Evolutionary conservation across 768 basidiomycete genomes (phyloP), one percentile per base, ranked within the genome.

Genomic region (Thelephora ganbajun): DNA sequence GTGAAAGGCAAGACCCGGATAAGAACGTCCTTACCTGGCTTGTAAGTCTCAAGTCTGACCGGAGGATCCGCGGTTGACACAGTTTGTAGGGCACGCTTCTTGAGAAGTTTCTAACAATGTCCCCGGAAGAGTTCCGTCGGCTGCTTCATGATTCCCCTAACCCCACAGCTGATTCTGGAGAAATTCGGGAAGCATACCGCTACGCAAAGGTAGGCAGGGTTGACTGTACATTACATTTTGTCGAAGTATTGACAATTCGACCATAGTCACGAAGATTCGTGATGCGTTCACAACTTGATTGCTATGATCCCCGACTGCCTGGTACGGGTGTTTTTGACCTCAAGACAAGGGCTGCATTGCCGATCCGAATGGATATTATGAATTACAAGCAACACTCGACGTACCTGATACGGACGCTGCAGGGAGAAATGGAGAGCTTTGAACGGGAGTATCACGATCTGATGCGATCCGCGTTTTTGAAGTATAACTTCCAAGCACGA

Each of bases 231-330:
- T 23, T 2, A 26, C 9, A 13, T 18, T 2, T 33, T 26, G 14
- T 5, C 23, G 26, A 18, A 45, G 20, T n/a, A 19, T 33, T 19
- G 44, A 6, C 33, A 6, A 35, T n/a, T n/a, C 33, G 22, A 11
- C 3, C 18, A 2, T 41, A 80, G 78, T 74, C 74, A 5, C 62
- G 69, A 11, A 69, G 68, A 9, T 80, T 96, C 52, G 67, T 97
- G 20, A 91, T 97, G 83, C 85, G 94, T 12, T 94, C 93, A 0
- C 94, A 99, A 60, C 73, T 99, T 5, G 94, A 99, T 58, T 90
- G 92, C 54, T 66, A 78, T 1, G 87, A 97, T 57, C 54, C 64
- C 11, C 73, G 85, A 37, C 66, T 98, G 26, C 93, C 93, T 3
- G 92, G 91, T 1, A 82, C 80, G 0, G 91, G 90, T 23, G 80